Conservation (phyloP, 2,329 filamentous ascomycete species). For the Arachnomyces sp. region DNA sequence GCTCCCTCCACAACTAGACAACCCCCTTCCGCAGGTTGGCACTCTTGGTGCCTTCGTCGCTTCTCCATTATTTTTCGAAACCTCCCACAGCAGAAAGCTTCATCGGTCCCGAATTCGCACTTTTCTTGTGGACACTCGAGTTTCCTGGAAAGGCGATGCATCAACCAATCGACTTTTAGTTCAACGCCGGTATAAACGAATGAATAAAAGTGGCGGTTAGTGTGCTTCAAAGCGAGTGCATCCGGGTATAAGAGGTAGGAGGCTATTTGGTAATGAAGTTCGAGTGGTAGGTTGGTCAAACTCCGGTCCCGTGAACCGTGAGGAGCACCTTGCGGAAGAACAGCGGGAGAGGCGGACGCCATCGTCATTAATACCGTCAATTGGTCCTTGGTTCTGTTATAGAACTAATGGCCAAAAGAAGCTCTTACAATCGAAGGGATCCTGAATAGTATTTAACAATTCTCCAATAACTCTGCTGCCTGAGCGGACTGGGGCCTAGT, state of each 20-base stretch:
- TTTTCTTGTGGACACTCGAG: conserved; percentile 57
- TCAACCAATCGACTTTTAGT: conserved; percentile 62
- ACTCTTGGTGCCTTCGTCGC: conserved; percentile 34
- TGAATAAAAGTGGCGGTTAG: conserved; percentile 54
- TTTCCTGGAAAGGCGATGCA: conserved; percentile 55
- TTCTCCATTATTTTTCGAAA: conserved; percentile 36
- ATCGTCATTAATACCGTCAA: too few species aligned
- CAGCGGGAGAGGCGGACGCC: too few species aligned
- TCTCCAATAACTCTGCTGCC: conserved; percentile 11
- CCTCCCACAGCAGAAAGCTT: conserved; percentile 34
- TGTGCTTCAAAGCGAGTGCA: conserved; percentile 62
- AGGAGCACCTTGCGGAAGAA: neutral
- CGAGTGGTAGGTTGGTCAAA: conserved; percentile 53
- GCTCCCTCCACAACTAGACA: conserved; percentile 32
- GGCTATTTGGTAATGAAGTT: conserved; percentile 59
- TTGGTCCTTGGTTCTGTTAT: neutral
- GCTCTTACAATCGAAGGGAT: neutral
- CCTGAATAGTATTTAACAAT: conserved; percentile 5
- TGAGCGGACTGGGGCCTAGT: conserved; percentile 1
- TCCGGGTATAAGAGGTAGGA: conserved; percentile 60
- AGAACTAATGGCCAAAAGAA: neutral
- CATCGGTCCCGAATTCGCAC: conserved; percentile 36
- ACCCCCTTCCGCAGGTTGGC: conserved; percentile 22
- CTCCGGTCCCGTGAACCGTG: conserved; percentile 7
- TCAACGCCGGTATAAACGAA: conserved; percentile 59